Evolutionary conservation across 2,329 filamentous ascomycete species (phyloP).

Genomic region (Nothophoma quercina): DNA sequence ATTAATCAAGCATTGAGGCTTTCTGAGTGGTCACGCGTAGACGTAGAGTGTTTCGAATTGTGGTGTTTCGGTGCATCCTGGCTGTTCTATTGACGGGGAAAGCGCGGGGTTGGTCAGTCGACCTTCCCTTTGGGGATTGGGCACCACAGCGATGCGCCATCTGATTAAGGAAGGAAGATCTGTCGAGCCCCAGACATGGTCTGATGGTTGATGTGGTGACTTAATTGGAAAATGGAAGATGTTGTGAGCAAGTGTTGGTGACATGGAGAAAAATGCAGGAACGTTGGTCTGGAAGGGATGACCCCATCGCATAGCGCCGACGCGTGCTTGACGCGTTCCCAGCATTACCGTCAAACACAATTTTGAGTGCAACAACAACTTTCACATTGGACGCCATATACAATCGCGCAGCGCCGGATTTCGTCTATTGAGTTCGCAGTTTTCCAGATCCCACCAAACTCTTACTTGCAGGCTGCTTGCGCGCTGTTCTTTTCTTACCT

Average conservation of each 20-base stretch:
- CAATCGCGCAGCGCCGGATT: no score
- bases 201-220: not conserved
- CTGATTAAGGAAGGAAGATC: constrained; percentile 14
- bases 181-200: not conserved
- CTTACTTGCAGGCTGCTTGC: no score
- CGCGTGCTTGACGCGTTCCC: not conserved
- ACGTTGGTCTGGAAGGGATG: not conserved
- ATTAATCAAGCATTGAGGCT: constrained; percentile 12
- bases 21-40: constrained; percentile 9
- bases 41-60: constrained; percentile 8
- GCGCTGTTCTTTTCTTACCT: no score
- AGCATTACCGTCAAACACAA: no score
- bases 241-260: not conserved
- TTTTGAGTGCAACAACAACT: no score
- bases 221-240: not conserved
- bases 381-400: no score
- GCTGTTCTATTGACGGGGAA: constrained; percentile 3
- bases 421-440: no score
- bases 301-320: not conserved
- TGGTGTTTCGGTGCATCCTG: not conserved
- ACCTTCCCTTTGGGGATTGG: constrained; percentile 16
- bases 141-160: constrained; percentile 6
- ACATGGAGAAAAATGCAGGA: not conserved
- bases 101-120: constrained; percentile 14
- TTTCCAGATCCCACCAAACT: no score